Percentiles rank a stretch among this genome's conserved stretches.
phyloP scores from a whole-genome alignment of 2,329 filamentous ascomycete genomes.

The Claviceps paspali region DNA sequence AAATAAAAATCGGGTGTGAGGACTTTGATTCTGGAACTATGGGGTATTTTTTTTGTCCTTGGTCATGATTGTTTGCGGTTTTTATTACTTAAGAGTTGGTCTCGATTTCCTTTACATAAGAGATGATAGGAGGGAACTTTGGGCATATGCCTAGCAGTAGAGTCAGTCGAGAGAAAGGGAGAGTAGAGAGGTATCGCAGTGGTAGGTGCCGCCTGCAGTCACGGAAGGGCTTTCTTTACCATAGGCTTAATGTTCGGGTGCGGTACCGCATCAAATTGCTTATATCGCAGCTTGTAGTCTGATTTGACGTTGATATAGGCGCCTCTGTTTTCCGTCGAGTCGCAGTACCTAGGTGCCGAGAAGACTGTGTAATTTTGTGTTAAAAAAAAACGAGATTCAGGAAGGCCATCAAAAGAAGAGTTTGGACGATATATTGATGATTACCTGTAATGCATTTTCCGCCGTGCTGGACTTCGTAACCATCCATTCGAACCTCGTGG shows the following conservation, averaged over 20 bases:
- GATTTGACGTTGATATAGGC: constrained; percentile 95
- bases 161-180: constrained; percentile 14
- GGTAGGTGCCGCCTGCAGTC: constrained; percentile 4
- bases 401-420: not conserved
- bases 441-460: constrained; percentile 84
- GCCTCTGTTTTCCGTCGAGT: constrained; percentile 94
- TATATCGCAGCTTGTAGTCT: constrained; percentile 80
- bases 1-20: not conserved
- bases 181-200: not conserved
- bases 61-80: not conserved
- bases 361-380: constrained; percentile 46
- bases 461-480: constrained; percentile 96
- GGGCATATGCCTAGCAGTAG: constrained; percentile 55
- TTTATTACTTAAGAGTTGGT: constrained; percentile 50
- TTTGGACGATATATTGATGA: constrained; percentile 11
- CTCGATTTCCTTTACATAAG: constrained; percentile 46
- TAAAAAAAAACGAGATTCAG: constrained; percentile 14
- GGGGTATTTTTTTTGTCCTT: constrained; percentile 10
- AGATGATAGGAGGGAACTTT: constrained; percentile 64
- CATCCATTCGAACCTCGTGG: constrained; percentile 96
- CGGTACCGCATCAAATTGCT: constrained; percentile 91
- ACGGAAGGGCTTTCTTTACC: constrained; percentile 28
- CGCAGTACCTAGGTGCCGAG: constrained; percentile 93
- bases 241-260: constrained; percentile 94
- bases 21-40: not conserved